These are phyloP conservation scores for Talaromyces sp. DNA, from an alignment of 2,329 filamentous ascomycete genomes.

Conservation along the genomic window DNA sequence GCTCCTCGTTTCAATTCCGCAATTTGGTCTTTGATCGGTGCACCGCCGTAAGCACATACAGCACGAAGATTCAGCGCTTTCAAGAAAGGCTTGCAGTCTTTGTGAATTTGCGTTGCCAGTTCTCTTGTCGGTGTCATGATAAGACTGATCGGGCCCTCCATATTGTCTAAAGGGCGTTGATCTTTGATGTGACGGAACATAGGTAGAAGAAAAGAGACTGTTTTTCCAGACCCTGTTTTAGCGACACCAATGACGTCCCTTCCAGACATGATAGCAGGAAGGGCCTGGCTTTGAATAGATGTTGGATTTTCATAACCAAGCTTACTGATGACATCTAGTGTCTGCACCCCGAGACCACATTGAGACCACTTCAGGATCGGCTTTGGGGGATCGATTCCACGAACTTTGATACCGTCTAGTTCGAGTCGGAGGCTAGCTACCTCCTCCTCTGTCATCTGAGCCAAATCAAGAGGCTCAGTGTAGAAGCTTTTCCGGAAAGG, in stretches of 20 bases:
- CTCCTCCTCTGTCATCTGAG: slow-evolving; percentile 79
- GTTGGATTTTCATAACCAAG: slow-evolving; percentile 86
- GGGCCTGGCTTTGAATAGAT: slow-evolving; percentile 89
- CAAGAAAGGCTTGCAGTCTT: slow-evolving; percentile 90
- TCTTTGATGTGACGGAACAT: slow-evolving; percentile 99
- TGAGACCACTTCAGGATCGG: slow-evolving; percentile 97
- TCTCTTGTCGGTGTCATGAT: slow-evolving; percentile 95
- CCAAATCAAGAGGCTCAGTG: slow-evolving; percentile 79
- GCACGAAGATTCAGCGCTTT: slow-evolving; percentile 80
- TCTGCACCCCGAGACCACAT: slow-evolving; percentile 82
- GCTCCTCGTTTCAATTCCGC: slow-evolving; percentile 92
- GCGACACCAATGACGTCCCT: slow-evolving; percentile 94
- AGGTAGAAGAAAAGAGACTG: slow-evolving; percentile 87
- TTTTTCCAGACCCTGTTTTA: slow-evolving; percentile 97
- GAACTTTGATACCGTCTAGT: slow-evolving; percentile 91
- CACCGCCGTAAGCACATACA: slow-evolving; percentile 90
- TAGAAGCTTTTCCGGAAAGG: slow-evolving; percentile 94
- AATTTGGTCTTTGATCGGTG: slow-evolving; percentile 96
- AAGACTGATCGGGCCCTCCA: slow-evolving; percentile 82
- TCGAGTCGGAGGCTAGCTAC: slow-evolving; percentile 77
- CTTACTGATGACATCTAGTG: slow-evolving; percentile 76
- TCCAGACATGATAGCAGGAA: slow-evolving; percentile 93
- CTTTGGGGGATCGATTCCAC: slow-evolving; percentile 81
- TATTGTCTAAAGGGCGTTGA: slow-evolving; percentile 73
- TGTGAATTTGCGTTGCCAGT: slow-evolving; percentile 87